Base-by-base conservation (phyloP, 768 basidiomycete species). In the Psilocybe azurescens region DNA sequence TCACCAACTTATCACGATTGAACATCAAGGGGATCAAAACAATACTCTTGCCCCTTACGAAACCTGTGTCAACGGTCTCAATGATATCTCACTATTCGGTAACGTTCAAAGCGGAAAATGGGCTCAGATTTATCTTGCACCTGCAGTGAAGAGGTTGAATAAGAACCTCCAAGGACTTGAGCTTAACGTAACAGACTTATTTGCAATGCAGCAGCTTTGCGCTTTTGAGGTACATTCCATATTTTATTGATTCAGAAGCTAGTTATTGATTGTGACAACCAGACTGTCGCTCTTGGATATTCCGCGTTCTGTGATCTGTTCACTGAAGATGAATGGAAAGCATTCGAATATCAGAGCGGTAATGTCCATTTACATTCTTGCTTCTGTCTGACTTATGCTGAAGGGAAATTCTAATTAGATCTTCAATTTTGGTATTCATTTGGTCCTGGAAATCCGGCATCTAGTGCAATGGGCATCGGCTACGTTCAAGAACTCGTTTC, bases 271-370 rank as follows among this genome's bases (percentile, higher is more conserved):
- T 53, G 33, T 11, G 41, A 16, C 33, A 8, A 20, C 11, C 51
- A 91, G 88, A 91, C 92, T 30, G 91, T 93, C 48, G 84, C 90
- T 0, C 84, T 93, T 5, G 91, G 90, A 1, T 92, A 86, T 68
- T 92, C 91, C 10, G 78, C 81, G 47, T 94, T 94, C 73, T 94
- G 92, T 63, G 84, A 81, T 46, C 73, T 94, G 13, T 94, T 94
- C 74, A 91, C 89, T 0, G 83, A 90, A 67, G 86, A 89, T 32
- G 93, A 94, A 70, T 94, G 91, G 92, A 82, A 87, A 67, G 87
- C 87, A 0, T 93, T 86, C 69, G 86, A 89, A 65, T 93, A 94
- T 59, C 78, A 83, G n/a, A 69, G 68, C 53, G 76, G 77, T 77
- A 57, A 7, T 44, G 13, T 9, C 20, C 5, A 24, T 39, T 28